phyloP scores from a whole-genome alignment of 2,329 filamentous ascomycete species.

The Aspergillus niger region DNA sequence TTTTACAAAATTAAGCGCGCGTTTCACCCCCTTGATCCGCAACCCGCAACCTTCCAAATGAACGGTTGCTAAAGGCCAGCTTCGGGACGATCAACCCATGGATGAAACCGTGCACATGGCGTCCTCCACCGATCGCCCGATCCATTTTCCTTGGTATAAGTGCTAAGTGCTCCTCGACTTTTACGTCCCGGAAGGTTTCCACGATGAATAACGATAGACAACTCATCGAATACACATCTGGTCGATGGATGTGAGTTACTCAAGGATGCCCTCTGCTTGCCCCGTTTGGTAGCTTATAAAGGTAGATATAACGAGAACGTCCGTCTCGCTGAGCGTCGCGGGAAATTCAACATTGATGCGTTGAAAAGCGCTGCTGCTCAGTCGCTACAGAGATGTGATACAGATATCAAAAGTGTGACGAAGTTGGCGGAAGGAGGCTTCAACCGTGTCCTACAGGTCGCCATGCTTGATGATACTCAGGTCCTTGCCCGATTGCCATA shows the following conservation, averaged over 20 bases:
- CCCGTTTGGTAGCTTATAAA: neutral
- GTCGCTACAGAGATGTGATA: conserved; percentile 11
- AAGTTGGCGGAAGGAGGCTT: conserved; percentile 12
- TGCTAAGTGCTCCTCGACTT: too few relatives aligned
- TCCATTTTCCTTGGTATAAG: too few relatives aligned
- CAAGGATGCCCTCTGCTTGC: too few relatives aligned
- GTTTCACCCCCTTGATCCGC: neutral
- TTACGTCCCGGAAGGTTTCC: too few relatives aligned
- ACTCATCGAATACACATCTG: conserved; percentile 14
- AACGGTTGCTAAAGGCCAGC: too few relatives aligned
- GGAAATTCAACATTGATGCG: conserved; percentile 12
- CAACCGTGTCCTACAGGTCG: conserved; percentile 10
- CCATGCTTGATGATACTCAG: conserved; percentile 2
- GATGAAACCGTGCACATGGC: too few relatives aligned
- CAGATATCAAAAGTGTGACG: conserved; percentile 10
- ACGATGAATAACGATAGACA: conserved; percentile 3
- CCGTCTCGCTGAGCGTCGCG: conserved; percentile 14
- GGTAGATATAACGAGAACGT: conserved; percentile 18
- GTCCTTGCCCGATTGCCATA: conserved; percentile 6
- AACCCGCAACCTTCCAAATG: neutral
- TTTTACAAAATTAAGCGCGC: too few relatives aligned
- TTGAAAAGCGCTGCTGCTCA: conserved; percentile 7
- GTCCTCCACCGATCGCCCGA: too few relatives aligned
- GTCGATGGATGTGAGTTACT: conserved; percentile 5
- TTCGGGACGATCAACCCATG: too few relatives aligned